Base-by-base conservation (phyloP, 768 basidiomycete species). In the Boletus rubescentipes region DNA sequence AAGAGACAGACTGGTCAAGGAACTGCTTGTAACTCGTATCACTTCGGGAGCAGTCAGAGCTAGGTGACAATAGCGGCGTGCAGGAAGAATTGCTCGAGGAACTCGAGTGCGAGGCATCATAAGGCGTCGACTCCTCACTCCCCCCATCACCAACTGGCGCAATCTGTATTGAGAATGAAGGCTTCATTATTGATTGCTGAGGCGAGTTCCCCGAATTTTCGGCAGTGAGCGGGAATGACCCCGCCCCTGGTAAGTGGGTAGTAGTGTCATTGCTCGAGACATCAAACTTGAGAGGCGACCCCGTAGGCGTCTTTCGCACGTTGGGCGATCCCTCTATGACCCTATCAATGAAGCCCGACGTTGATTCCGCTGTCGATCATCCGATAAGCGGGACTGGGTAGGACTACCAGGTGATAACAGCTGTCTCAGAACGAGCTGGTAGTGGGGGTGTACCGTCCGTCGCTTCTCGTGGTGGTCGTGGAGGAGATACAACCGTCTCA, bases 1-100 rank as follows among this genome's bases (percentile, higher is more conserved):
- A n/a, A n/a, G 14, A 30, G 15, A 77, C 83, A 42, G 61, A 88
- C 88, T 76, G 83, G 69, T 82, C 81, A 53, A 91, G 66, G 55
- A 91, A 83, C 54, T 81, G 77, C 55, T 74, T 76, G 64, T 89
- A 89, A 57, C 76, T 75, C 56, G 78, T 76, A 21, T 76, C 63
- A 35, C 45, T 57, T 38, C 57, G 56, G 10, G 46, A 37, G 29
- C 38, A 40, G 43, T 65, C 65, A 35, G 75, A 73, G 5, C 66
- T 65, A 12, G 79, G 77, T 21, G 80, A 78, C 2, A 74, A 67
- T 15, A 76, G 72, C 4, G 73, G 68, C 30, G 78, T 75, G 49
- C 69, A 60, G 18, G 79, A 79, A 26, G 78, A 77, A 12, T 78
- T 74, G 51, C 74, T 64, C 38, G 79, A 79, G 12, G 78, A 77